Base-by-base conservation (phyloP, 2,329 filamentous ascomycete species). In the Boeremia lycopersici region DNA sequence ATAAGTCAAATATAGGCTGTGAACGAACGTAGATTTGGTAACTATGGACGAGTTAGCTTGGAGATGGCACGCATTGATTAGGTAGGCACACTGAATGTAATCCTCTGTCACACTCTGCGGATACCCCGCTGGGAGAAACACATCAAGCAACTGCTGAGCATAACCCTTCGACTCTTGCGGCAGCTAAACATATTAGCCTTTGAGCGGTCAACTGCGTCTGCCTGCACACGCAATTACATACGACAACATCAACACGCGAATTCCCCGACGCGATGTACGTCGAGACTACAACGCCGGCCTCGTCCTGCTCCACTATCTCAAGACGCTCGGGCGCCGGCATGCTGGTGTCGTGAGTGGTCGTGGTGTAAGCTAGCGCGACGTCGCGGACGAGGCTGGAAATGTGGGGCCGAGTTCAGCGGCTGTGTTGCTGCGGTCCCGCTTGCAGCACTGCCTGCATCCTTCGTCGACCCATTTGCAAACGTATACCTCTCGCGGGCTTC, bases 61-160 rank as follows among this genome's bases (percentile, higher is more conserved):
- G 13, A 26, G 8, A 25, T 25, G 2, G 8, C 6, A 28, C 11
- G 11, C 5, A 23, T 15, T 23, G 8, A 7, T 12, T 1, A 5
- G 19, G n/a, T 11, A 10, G 9, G 36, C 58, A 9, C 41, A 96
- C 78, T 88, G 82, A 4, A 91, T 79, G 74, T 97, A 97, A 74
- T 97, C 92, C 12, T 85, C 79, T 1, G 89, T 93, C 28, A 97
- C 93, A 43, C 88, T 95, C 62, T 92, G 85, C 0, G 92, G 93
- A 74, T 89, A 97, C n/a, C 92, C 92, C 1, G 89, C 87, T 0
- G 93, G 93, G 1, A 96, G 81, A 70, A 96, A 96, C 26, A 93
- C 84, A 62, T 91, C 87, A 36, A 92, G 71, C 2, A 85, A 59
- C 49, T 61, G 72, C 63, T 75, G 75, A 62, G 70, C 70, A 52